Percentiles rank a stretch among this genome's conserved stretches.
These are phyloP conservation scores for Triticum turgidum DNA, from an alignment of 176 grass and related monocot species.

Conservation along the genomic window DNA sequence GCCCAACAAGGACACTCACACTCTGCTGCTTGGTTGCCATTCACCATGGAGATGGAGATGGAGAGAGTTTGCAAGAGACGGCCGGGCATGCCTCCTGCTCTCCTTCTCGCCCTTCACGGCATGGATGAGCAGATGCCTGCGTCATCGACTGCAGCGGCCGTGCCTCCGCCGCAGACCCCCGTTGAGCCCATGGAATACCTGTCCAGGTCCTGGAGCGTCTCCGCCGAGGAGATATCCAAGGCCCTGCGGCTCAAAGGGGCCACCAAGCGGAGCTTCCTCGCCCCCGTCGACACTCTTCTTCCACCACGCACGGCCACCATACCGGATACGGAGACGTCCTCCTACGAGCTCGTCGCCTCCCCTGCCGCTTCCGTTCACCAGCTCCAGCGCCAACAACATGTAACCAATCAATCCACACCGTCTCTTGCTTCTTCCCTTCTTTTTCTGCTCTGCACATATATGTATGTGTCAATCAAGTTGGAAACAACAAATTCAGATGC, in stretches of 20 bases:
- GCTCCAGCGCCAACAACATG: slow-evolving; percentile 12
- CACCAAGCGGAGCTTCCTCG: slow-evolving; percentile 48
- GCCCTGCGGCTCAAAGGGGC: slow-evolving; percentile 50
- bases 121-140: not conserved
- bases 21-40: not conserved
- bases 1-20: not conserved
- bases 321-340: not conserved
- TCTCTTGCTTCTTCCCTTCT: not conserved
- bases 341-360: not conserved
- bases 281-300: not conserved
- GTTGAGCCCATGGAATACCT: slow-evolving; percentile 68
- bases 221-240: slow-evolving; percentile 64
- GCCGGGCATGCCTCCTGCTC: not conserved
- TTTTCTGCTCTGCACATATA: not conserved
- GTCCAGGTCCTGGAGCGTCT: slow-evolving; percentile 70
- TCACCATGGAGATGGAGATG: slow-evolving; percentile 28
- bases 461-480: not conserved
- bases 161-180: slow-evolving; percentile 68
- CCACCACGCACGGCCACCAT: not conserved
- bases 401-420: not conserved
- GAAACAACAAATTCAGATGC: not conserved
- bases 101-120: not conserved
- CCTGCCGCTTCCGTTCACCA: not conserved
- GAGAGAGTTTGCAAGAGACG: slow-evolving; percentile 24
- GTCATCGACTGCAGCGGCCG: not conserved